phyloP scores from a whole-genome alignment of 1,139 yeast genomes.

The Neolecta irregularis region DNA sequence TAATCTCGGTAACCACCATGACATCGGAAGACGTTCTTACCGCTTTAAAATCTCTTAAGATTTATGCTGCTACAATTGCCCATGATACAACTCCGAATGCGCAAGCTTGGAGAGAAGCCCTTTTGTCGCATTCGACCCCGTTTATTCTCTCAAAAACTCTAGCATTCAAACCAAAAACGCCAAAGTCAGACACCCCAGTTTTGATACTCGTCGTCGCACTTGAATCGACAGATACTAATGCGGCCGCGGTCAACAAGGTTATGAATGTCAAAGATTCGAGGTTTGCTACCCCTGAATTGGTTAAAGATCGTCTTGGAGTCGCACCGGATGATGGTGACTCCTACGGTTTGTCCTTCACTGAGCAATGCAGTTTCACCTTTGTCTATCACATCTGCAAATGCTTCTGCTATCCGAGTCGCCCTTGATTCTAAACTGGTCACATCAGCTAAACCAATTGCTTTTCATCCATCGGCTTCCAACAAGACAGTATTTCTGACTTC shows the following conservation, averaged over 20 bases:
- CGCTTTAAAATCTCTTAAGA: too few relatives aligned
- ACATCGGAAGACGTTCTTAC: too few relatives aligned
- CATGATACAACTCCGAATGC: neutral
- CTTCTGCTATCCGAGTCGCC: constrained; percentile 42
- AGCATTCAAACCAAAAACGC: constrained; percentile 83
- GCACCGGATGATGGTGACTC: constrained; percentile 41
- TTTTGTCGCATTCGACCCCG: too few relatives aligned
- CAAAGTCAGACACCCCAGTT: constrained; percentile 60
- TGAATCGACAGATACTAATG: constrained; percentile 51
- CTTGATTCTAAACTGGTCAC: constrained; percentile 43
- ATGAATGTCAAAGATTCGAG: constrained; percentile 75
- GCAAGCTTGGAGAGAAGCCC: too few relatives aligned
- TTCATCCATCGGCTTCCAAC: constrained; percentile 39
- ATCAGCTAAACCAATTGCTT: constrained; percentile 32
- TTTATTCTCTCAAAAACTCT: constrained; percentile 43
- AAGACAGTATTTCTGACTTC: constrained; percentile 41
- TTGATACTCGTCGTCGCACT: constrained; percentile 58
- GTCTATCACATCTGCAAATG: constrained; percentile 18
- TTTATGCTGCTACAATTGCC: too few relatives aligned
- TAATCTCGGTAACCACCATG: too few relatives aligned
- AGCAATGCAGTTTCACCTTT: constrained; percentile 18
- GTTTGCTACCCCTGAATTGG: constrained; percentile 68
- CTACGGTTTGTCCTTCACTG: neutral
- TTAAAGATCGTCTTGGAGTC: constrained; percentile 47
- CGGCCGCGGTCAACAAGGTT: constrained; percentile 45